These are phyloP conservation scores for Trichoderma citrinoviride DNA, from an alignment of 2,329 filamentous ascomycete species.

Conservation along the genomic window DNA sequence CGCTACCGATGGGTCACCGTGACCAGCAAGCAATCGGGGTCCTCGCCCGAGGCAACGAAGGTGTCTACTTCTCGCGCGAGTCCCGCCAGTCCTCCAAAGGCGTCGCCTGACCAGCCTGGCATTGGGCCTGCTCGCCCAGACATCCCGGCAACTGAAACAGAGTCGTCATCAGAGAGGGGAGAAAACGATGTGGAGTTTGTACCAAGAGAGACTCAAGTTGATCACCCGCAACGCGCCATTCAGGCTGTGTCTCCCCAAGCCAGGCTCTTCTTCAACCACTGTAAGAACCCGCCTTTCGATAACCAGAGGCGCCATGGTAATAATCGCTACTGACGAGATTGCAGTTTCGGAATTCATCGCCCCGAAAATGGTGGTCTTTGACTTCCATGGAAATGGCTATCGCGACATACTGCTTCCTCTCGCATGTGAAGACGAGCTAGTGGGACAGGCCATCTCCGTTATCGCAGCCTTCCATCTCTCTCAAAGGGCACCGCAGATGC, in stretches of 20 bases:
- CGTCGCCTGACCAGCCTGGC: background rate
- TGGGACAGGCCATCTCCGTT: constrained; percentile 15
- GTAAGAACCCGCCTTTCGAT: background rate
- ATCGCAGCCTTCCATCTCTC: constrained; percentile 12
- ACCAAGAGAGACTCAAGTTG: background rate
- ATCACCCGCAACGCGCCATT: background rate
- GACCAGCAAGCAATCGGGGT: constrained; percentile 8
- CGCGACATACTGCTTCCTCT: constrained; percentile 12
- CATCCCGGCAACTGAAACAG: background rate
- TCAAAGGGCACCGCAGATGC: constrained; percentile 12
- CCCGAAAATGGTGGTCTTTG: constrained; percentile 13
- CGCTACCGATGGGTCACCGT: constrained; percentile 9
- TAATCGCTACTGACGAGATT: background rate
- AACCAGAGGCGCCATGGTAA: background rate
- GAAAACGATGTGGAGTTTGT: background rate
- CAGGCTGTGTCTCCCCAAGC: constrained; percentile 6
- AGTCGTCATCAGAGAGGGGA: background rate
- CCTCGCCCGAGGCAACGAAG: background rate
- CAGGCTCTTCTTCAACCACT: constrained; percentile 10
- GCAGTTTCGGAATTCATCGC: constrained; percentile 14
- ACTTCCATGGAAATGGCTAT: constrained; percentile 15
- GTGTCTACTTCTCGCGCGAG: background rate
- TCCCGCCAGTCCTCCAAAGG: background rate
- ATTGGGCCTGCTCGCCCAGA: background rate
- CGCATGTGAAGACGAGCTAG: constrained; percentile 12